These are phyloP conservation scores for Warburgia ugandensis DNA, from an alignment of 164 flowering plant genomes.

Conservation along the genomic window DNA sequence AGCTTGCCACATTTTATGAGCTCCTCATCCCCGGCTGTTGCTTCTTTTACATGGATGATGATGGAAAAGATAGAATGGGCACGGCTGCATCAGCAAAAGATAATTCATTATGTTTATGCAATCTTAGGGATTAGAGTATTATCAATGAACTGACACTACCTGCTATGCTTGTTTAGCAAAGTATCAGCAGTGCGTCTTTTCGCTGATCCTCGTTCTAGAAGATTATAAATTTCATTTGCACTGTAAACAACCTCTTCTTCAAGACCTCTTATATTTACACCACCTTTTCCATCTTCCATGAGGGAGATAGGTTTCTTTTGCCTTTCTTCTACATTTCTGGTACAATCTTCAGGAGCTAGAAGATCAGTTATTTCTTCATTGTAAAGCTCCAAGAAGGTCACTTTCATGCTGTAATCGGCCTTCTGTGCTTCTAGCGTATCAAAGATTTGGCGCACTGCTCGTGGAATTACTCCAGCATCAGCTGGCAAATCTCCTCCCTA, in stretches of 20 bases:
- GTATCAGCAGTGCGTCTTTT: slow-evolving; percentile 27
- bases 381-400: slow-evolving; percentile 31
- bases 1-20: slow-evolving; percentile 30
- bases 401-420: slow-evolving; percentile 29
- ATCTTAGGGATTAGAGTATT: background rate
- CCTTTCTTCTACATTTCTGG: slow-evolving; percentile 15
- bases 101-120: no score
- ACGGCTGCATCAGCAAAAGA: slow-evolving; percentile 19
- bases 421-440: slow-evolving; percentile 27
- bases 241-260: slow-evolving; percentile 28
- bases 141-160: slow-evolving; percentile 7
- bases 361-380: slow-evolving; percentile 33
- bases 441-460: slow-evolving; percentile 28
- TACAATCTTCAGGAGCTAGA: slow-evolving; percentile 21
- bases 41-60: slow-evolving; percentile 23
- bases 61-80: slow-evolving; percentile 30
- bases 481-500: slow-evolving; percentile 27
- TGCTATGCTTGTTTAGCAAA: slow-evolving; percentile 27
- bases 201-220: slow-evolving; percentile 26
- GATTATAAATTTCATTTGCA: slow-evolving; percentile 25
- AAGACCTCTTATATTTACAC: slow-evolving; percentile 28
- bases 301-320: slow-evolving; percentile 25
- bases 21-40: slow-evolving; percentile 18
- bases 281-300: slow-evolving; percentile 31
- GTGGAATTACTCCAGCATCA: slow-evolving; percentile 30